Evolutionary conservation across 1,139 yeast species (phyloP).

Genomic region (Yamadazyma dushanensis): DNA sequence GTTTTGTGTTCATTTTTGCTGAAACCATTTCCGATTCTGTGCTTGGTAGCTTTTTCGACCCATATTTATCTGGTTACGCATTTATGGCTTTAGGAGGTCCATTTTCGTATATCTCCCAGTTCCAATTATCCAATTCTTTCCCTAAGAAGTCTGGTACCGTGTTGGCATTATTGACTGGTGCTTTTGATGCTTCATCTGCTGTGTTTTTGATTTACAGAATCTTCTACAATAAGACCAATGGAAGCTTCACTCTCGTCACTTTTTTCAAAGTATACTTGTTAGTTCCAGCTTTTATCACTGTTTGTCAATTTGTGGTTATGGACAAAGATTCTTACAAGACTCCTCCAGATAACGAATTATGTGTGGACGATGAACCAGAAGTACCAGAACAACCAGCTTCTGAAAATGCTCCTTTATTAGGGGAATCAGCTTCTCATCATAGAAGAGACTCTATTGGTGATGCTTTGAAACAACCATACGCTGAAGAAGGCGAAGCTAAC

Average conservation of each 20-base stretch:
- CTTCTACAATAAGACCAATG: conserved; percentile 27
- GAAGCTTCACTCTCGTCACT: conserved; percentile 28
- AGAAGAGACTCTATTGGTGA: conserved; percentile 49
- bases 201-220: conserved; percentile 40
- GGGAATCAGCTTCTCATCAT: conserved; percentile 7
- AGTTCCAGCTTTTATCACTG: conserved; percentile 41
- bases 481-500: conserved; percentile 38
- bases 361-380: conserved; percentile 24
- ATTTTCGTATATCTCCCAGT: conserved; percentile 44
- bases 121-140: conserved; percentile 47
- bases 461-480: conserved; percentile 47
- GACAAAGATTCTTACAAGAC: conserved; percentile 43
- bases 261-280: conserved; percentile 39
- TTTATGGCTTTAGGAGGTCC: conserved; percentile 49
- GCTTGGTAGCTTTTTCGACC: conserved; percentile 27
- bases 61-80: conserved; percentile 42
- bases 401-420: conserved; percentile 26
- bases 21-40: conserved; percentile 16
- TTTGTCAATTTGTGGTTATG: conserved; percentile 43
- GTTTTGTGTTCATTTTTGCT: conserved; percentile 39
- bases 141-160: conserved; percentile 42
- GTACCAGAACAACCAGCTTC: conserved; percentile 8
- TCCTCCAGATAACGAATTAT: conserved; percentile 27
- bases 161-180: conserved; percentile 46
- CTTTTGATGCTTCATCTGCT: conserved; percentile 50